Conservation (phyloP, 2,329 filamentous ascomycete genomes). For the Neonectria faginata region DNA sequence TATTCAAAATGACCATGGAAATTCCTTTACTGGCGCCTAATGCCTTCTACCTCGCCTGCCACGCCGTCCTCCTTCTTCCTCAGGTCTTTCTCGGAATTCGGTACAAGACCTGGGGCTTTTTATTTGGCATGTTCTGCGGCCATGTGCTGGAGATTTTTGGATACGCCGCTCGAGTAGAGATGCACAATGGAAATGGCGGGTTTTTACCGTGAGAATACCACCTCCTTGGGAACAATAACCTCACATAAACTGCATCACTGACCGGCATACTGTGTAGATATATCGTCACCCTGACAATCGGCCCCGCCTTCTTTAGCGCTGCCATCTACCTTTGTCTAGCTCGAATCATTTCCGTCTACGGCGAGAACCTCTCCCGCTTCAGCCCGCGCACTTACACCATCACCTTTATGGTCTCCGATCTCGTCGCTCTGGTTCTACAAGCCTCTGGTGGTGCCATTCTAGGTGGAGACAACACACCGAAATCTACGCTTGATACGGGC, state of each 20-base stretch:
- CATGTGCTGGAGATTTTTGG: constrained; percentile 68
- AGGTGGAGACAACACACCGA: constrained; percentile 19
- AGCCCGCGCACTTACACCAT: constrained; percentile 48
- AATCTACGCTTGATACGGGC: constrained; percentile 10
- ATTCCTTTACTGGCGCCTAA: constrained; percentile 35
- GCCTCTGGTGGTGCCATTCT: constrained; percentile 60
- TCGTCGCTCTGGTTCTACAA: constrained; percentile 63
- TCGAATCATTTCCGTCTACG: constrained; percentile 58
- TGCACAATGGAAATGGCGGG: constrained; percentile 63
- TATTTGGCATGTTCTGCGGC: constrained; percentile 61
- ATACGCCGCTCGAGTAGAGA: constrained; percentile 67
- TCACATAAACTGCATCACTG: not conserved
- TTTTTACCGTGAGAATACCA: constrained; percentile 64
- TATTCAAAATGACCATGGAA: constrained; percentile 32
- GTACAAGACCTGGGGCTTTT: constrained; percentile 56
- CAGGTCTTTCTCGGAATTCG: constrained; percentile 54
- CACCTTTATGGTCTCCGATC: constrained; percentile 60
- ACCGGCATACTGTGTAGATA: constrained; percentile 26
- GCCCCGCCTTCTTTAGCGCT: constrained; percentile 71
- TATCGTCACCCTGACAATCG: constrained; percentile 67
- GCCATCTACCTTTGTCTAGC: constrained; percentile 71
- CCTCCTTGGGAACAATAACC: not conserved
- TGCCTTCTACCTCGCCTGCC: constrained; percentile 53
- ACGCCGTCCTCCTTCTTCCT: constrained; percentile 56
- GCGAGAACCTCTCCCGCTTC: constrained; percentile 52